These are phyloP conservation scores for Carex scoparia DNA, from an alignment of 176 grass and related monocot genomes.

Conservation along the genomic window DNA sequence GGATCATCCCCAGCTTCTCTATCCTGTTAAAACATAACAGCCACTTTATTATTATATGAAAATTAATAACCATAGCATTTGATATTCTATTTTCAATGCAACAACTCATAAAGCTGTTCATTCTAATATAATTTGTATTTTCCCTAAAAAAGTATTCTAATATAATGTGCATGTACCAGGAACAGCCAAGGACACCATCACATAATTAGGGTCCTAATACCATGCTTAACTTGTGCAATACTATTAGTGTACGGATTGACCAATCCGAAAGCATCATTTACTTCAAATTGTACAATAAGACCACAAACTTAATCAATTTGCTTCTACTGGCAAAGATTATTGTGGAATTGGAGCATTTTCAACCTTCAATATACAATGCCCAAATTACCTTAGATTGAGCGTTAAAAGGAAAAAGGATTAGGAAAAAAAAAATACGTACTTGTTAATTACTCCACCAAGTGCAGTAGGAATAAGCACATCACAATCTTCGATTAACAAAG, in stretches of 20 bases:
- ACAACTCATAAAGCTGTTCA: background rate
- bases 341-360: background rate
- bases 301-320: background rate
- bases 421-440: conserved; percentile 21
- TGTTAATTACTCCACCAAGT: conserved; percentile 79
- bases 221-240: background rate
- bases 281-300: background rate
- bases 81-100: background rate
- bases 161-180: background rate
- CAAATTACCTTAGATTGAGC: background rate
- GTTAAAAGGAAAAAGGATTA: background rate
- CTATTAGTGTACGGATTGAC: background rate
- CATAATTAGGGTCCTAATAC: background rate
- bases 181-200: background rate
- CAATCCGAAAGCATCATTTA: background rate
- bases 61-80: background rate
- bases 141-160: no score
- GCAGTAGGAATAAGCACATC: conserved; percentile 85
- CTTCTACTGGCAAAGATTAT: background rate
- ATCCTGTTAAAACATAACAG: conserved; percentile 46
- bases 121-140: no score
- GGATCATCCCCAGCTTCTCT: conserved; percentile 98
- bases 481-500: conserved; percentile 72
- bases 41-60: background rate
- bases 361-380: background rate